phyloP scores from a whole-genome alignment of 2,329 filamentous ascomycete genomes.

The Cladophialophora yegresii region DNA sequence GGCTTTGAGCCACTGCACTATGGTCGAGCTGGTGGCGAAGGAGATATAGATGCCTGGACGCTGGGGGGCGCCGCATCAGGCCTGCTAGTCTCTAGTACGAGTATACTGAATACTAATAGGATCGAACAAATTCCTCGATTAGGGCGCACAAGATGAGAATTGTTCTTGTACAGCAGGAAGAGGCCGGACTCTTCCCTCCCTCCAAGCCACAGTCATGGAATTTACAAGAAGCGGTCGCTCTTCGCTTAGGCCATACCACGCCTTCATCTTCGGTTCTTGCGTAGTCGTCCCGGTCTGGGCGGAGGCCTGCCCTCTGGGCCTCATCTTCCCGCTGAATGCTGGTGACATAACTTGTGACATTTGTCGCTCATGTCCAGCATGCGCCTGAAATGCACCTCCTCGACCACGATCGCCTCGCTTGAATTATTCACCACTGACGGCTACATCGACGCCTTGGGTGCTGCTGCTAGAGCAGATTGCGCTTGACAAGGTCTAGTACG shows the following conservation, averaged over 20 bases:
- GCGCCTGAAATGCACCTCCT: background rate
- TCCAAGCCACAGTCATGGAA: background rate
- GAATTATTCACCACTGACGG: background rate
- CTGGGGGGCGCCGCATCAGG: background rate
- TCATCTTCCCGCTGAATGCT: background rate
- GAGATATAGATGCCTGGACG: background rate
- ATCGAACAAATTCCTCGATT: background rate
- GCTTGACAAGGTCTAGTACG: background rate
- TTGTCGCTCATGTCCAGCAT: constrained; percentile 2
- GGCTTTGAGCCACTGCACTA: background rate
- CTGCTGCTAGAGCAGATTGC: background rate
- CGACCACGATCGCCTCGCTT: background rate
- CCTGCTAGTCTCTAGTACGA: background rate
- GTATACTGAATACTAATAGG: constrained; percentile 1
- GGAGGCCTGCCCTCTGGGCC: background rate
- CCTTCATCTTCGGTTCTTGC: background rate
- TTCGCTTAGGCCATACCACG: background rate
- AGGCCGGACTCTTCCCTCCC: background rate
- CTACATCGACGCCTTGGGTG: background rate
- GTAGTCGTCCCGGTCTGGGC: background rate
- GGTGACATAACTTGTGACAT: background rate
- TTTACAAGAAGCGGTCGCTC: background rate
- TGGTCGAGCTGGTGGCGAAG: background rate
- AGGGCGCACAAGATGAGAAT: background rate
- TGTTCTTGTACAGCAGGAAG: background rate